Percentiles rank a stretch among this genome's conserved stretches.
Evolutionary conservation across 352 stramenopile genomes (phyloP).

Genomic region (Pythium sp.): DNA sequence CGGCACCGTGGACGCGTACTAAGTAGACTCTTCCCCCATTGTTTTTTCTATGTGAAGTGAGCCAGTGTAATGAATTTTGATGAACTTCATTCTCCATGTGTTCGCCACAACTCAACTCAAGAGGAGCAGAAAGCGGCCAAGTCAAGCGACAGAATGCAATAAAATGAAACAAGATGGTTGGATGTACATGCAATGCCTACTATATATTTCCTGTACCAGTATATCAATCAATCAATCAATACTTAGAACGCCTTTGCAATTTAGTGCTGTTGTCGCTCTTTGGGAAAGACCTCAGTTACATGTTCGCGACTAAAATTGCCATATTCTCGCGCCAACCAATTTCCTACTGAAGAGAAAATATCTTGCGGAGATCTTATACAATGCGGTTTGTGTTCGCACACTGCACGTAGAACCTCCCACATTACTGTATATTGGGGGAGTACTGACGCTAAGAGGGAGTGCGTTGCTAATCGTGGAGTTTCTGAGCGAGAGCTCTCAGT

Average conservation of each 20-base stretch:
- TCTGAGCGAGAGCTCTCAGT: too few relatives aligned
- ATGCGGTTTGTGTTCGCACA: too few relatives aligned
- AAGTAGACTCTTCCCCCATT: conserved; percentile 12
- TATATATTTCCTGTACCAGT: neutral
- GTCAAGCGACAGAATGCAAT: neutral
- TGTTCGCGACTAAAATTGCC: too few relatives aligned
- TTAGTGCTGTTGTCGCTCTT: too few relatives aligned
- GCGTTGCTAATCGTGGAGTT: too few relatives aligned
- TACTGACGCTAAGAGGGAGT: too few relatives aligned
- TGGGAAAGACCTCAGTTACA: too few relatives aligned
- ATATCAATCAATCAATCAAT: neutral
- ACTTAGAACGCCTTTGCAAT: neutral
- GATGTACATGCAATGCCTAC: neutral
- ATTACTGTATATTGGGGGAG: too few relatives aligned
- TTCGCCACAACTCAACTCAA: neutral
- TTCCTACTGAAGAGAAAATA: too few relatives aligned
- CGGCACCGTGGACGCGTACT: conserved; percentile 28
- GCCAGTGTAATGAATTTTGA: conserved; percentile 3
- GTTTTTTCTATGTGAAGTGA: conserved; percentile 25
- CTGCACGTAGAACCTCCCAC: too few relatives aligned
- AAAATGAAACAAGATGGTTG: neutral
- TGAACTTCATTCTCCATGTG: neutral
- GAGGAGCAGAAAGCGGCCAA: neutral
- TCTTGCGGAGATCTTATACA: too few relatives aligned
- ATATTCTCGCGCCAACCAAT: too few relatives aligned